Percentiles rank a stretch among this genome's conserved stretches.
Conservation (phyloP, 805 yeast genomes). For the Yamadazyma ubonensis region DNA sequence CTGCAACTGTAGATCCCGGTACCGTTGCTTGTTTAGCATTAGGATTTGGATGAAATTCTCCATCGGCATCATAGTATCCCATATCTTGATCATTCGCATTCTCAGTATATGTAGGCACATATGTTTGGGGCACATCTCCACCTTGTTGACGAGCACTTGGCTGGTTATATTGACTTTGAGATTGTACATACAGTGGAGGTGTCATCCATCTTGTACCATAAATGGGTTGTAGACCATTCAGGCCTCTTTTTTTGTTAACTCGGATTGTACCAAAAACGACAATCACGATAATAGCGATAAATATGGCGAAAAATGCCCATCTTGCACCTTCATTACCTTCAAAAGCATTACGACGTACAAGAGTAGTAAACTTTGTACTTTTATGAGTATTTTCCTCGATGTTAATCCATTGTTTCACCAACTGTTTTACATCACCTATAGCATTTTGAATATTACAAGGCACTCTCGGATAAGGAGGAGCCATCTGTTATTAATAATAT, state of each 20-base stretch:
- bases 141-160: constrained; percentile 33
- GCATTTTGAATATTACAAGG: no score
- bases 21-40: constrained; percentile 17
- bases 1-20: not conserved
- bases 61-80: constrained; percentile 71
- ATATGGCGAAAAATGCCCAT: constrained; percentile 67
- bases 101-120: constrained; percentile 69
- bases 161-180: constrained; percentile 56
- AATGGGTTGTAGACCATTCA: constrained; percentile 55
- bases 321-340: constrained; percentile 38
- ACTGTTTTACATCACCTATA: no score
- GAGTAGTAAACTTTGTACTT: no score
- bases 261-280: constrained; percentile 51
- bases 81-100: constrained; percentile 69
- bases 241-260: constrained; percentile 53
- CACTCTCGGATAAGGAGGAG: not conserved
- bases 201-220: constrained; percentile 84
- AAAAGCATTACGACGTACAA: constrained; percentile 1
- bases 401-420: no score
- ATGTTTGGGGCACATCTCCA: constrained; percentile 39
- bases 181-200: constrained; percentile 73
- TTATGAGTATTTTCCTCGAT: no score
- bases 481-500: not conserved
- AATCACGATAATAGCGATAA: constrained; percentile 47
- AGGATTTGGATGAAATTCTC: constrained; percentile 41